Percentiles rank a stretch among this genome's conserved stretches.
These are phyloP conservation scores for Geotrichum armillariae DNA, from an alignment of 1,139 yeast species.

Conservation along the genomic window DNA sequence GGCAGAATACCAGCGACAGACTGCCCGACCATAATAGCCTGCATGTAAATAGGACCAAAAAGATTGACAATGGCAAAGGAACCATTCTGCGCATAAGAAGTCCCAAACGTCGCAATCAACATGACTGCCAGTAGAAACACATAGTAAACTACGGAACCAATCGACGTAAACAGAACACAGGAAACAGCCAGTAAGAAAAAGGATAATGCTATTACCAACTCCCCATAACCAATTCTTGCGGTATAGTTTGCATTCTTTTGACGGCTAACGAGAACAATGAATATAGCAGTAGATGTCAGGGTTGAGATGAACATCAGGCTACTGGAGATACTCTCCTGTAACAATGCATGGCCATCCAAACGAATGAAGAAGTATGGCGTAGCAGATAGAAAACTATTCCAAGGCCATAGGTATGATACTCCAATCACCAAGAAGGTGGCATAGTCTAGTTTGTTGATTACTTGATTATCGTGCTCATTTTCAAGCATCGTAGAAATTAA, in stretches of 20 bases:
- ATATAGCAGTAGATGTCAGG: constrained; percentile 61
- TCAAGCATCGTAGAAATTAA: not conserved
- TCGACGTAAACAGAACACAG: constrained; percentile 34
- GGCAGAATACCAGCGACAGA: constrained; percentile 93
- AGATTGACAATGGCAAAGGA: constrained; percentile 84
- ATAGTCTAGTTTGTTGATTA: constrained; percentile 14
- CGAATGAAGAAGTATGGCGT: constrained; percentile 60
- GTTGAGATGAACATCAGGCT: constrained; percentile 92
- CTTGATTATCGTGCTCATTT: not conserved
- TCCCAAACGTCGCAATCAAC: constrained; percentile 47
- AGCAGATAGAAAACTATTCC: constrained; percentile 91
- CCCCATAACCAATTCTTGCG: constrained; percentile 59
- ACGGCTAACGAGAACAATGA: constrained; percentile 61
- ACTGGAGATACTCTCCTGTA: constrained; percentile 59
- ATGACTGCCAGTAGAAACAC: constrained; percentile 45
- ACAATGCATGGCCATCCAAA: constrained; percentile 3
- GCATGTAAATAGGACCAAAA: constrained; percentile 74
- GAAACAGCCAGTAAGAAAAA: constrained; percentile 48
- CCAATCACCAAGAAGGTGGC: constrained; percentile 17
- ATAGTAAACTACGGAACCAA: constrained; percentile 47
- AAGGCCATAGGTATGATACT: constrained; percentile 72
- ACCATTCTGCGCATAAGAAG: constrained; percentile 84
- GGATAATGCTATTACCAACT: constrained; percentile 54
- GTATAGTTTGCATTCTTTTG: constrained; percentile 65
- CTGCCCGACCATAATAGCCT: constrained; percentile 92